Conservation (phyloP, 164 flowering plant species). For the Stephania cephalantha region DNA sequence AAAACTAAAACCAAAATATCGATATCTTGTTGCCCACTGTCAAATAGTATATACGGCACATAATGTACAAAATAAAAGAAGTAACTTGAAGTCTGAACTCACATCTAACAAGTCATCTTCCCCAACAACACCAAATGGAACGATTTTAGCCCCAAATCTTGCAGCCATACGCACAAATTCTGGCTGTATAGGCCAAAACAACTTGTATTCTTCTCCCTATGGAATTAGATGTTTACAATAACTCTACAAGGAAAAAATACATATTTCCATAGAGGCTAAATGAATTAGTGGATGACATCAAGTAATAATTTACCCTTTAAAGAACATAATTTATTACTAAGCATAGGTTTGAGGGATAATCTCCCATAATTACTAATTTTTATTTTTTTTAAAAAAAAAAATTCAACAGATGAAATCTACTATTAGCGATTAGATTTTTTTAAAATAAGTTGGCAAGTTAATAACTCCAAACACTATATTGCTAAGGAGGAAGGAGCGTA, state of each 20-base stretch:
- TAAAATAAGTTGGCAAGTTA: too few species aligned
- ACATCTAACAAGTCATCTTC: conserved; percentile 70
- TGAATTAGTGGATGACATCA: background rate
- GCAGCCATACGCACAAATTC: conserved; percentile 87
- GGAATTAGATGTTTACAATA: background rate
- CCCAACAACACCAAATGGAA: conserved; percentile 79
- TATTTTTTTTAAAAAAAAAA: too few species aligned
- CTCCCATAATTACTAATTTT: background rate
- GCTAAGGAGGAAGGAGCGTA: too few species aligned
- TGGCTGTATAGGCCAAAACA: conserved; percentile 73
- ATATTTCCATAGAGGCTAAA: background rate
- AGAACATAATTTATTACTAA: background rate
- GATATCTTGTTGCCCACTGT: background rate
- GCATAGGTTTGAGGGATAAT: background rate
- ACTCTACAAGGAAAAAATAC: background rate
- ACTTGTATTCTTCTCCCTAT: conserved; percentile 75
- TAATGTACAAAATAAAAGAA: background rate
- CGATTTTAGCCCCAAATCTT: conserved; percentile 73
- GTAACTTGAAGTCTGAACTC: conserved; percentile 1
- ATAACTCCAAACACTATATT: too few species aligned
- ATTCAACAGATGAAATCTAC: too few species aligned
- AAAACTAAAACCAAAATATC: background rate
- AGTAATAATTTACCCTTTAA: background rate
- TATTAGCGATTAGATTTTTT: too few species aligned
- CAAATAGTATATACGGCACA: background rate